These are phyloP conservation scores for Taxawa tesnikishii DNA, from an alignment of 2,329 filamentous ascomycete genomes.

Conservation along the genomic window DNA sequence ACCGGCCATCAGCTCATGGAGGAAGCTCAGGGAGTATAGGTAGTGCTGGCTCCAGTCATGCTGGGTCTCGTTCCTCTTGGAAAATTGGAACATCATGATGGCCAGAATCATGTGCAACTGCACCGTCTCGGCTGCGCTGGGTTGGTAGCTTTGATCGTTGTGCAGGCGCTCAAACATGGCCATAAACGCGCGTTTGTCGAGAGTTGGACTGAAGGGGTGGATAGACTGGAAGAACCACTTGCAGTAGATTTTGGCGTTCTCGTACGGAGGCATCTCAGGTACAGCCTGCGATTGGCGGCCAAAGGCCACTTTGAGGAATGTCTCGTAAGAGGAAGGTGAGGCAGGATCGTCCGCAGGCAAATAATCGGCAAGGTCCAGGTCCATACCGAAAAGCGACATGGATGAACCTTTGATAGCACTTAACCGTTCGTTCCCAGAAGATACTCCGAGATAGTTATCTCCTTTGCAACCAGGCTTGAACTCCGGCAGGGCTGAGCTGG, in stretches of 20 bases:
- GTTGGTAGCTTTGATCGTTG: slow-evolving; percentile 52
- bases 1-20: slow-evolving; percentile 51
- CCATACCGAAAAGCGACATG: slow-evolving; percentile 66
- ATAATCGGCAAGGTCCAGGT: slow-evolving; percentile 66
- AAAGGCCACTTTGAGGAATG: slow-evolving; percentile 54
- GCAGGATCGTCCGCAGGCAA: slow-evolving; percentile 51
- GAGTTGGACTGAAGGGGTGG: slow-evolving; percentile 58
- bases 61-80: slow-evolving; percentile 56
- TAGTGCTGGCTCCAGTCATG: slow-evolving; percentile 65
- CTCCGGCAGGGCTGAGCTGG: slow-evolving; percentile 23
- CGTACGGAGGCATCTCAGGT: slow-evolving; percentile 48
- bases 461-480: slow-evolving; percentile 36
- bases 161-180: slow-evolving; percentile 56
- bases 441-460: slow-evolving; percentile 56
- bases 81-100: slow-evolving; percentile 65
- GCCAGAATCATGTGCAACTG: slow-evolving; percentile 70
- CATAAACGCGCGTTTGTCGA: slow-evolving; percentile 68
- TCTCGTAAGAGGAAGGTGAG: slow-evolving; percentile 54
- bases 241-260: slow-evolving; percentile 55
- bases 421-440: slow-evolving; percentile 50
- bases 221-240: slow-evolving; percentile 66
- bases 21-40: slow-evolving; percentile 59
- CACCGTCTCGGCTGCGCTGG: slow-evolving; percentile 53
- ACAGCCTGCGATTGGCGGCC: slow-evolving; percentile 43
- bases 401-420: slow-evolving; percentile 65